Evolutionary conservation across 2,329 filamentous ascomycete species (phyloP), one percentile per base, ranked within the genome.

Genomic region (Alternaria arborescens): DNA sequence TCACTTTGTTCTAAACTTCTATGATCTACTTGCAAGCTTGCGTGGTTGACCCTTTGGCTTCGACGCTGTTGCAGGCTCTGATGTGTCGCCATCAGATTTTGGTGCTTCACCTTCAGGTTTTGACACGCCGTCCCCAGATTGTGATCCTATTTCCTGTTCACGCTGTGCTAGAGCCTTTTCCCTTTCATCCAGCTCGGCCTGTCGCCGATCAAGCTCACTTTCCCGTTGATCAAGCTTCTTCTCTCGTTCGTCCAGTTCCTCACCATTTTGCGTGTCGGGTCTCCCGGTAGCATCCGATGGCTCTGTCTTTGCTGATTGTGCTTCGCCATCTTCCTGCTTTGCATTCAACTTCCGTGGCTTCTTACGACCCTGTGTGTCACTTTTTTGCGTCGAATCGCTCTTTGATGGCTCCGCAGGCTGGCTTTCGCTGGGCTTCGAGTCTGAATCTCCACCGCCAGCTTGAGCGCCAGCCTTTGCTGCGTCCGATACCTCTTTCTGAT

Each of bases 261-360:
- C 56, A 26, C 8, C 20, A 10, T 34, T 28, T 7, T 41, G 26
- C 8, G 53, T 7, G 11, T 41, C 41, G 10, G 30, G 2, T 7
- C 38, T 42, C n/a, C 32, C 46, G n/a, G 28, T 22, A 12, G 26
- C 5, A 3, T 30, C 30, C 2, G 24, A 11, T 22, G 47, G 24
- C n/a, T 42, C 47, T 2, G 46, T 32, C n/a, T 52, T 14, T 34
- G 5, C 16, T n/a, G 26, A 36, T 22, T 22, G 18, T 7, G 48
- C 3, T 1, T 47, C 47, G 3, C 22, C 41, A 14, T 58, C 28
- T 2, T 46, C 40, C 18, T 58, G 58, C 16, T 52, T 62, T 2
- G 46, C 11, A n/a, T 66, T 59, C 41, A 69, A 20, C 22, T 69
- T 69, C 14, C 67, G 65, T 38, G 65, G 65, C 44, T 64, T 68